phyloP scores from a whole-genome alignment of 768 basidiomycete species.

The Xanthoconium stramineum region DNA sequence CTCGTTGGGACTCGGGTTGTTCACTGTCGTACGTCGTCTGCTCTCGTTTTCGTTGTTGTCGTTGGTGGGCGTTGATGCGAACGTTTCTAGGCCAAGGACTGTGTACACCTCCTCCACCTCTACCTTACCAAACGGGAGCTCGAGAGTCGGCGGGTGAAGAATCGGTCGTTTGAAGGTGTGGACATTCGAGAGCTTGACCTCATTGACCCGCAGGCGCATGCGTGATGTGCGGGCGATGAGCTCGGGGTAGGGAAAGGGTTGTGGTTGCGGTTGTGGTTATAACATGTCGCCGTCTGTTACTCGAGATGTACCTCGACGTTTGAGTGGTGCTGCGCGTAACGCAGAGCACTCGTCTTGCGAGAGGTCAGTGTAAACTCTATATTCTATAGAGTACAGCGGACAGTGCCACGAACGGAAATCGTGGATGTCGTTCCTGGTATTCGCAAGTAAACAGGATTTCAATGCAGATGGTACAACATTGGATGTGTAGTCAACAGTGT shows the following conservation, averaged over 20 bases:
- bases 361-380: too few species aligned
- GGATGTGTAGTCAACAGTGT: background rate
- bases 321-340: background rate
- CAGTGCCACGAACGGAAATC: too few species aligned
- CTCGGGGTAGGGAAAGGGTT: background rate
- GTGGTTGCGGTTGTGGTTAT: too few species aligned
- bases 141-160: slow-evolving; percentile 64
- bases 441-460: background rate
- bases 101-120: slow-evolving; percentile 61
- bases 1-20: slow-evolving; percentile 62
- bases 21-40: slow-evolving; percentile 51
- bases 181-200: slow-evolving; percentile 66
- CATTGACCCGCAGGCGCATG: slow-evolving; percentile 34
- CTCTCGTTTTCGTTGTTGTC: too few species aligned
- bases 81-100: slow-evolving; percentile 56
- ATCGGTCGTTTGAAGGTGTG: slow-evolving; percentile 69
- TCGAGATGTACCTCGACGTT: background rate
- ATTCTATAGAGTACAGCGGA: too few species aligned
- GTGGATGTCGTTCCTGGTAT: too few species aligned
- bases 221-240: background rate
- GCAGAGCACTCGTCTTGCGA: background rate
- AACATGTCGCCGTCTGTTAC: background rate
- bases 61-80: background rate
- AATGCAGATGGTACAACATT: background rate
- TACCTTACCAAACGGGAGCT: slow-evolving; percentile 71